Evolutionary conservation across 306 rosid genomes (phyloP), one percentile per base, ranked within the genome.

Genomic region (Sphenostylis stenocarpa): DNA sequence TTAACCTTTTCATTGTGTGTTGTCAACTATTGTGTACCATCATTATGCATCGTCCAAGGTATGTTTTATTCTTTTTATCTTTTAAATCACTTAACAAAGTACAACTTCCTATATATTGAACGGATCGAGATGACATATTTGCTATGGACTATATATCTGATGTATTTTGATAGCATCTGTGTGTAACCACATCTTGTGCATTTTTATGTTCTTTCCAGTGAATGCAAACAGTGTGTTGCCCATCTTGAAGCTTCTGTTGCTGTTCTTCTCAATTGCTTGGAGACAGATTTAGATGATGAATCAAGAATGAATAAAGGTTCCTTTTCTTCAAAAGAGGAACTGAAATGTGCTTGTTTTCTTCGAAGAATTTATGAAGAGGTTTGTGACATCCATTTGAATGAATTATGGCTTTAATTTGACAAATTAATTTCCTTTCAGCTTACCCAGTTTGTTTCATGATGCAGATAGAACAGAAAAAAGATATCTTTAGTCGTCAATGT

Each of bases 391-490:
- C 61, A 20, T 73, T 31, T 39, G 14, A 44, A 7, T 45, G 34
- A 29, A 31, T 1, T 9, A 10, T 52, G 44, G 49, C 56, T 58
- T 66, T 64, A 11, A 76, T 63, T 80, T 76, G 45, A 70, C 64
- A 23, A 53, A 80, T 26, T 48, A 28, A 69, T 17, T 66, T 58
- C 34, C 57, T 56, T 49, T 69, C 51, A n/a, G 61, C 80, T 85
- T 49, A 84, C 69, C 76, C 62, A 19, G 29, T 57, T 81, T 78
- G 26, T 47, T 80, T 81, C 63, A 55, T 84, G 77, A 43, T 76
- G 86, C 92, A 94, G 98, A 85, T 94, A 79, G 77, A 91, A 52
- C 96, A 88, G 77, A 93, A 92, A 77, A 91, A 92, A 29, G 96
- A 92, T 68, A 57, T 84, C 36, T 53, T 91, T 77, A 82, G 88